Evolutionary conservation across 495 filamentous ascomycete species (phyloP).

Genomic region (Xylaria acuta): DNA sequence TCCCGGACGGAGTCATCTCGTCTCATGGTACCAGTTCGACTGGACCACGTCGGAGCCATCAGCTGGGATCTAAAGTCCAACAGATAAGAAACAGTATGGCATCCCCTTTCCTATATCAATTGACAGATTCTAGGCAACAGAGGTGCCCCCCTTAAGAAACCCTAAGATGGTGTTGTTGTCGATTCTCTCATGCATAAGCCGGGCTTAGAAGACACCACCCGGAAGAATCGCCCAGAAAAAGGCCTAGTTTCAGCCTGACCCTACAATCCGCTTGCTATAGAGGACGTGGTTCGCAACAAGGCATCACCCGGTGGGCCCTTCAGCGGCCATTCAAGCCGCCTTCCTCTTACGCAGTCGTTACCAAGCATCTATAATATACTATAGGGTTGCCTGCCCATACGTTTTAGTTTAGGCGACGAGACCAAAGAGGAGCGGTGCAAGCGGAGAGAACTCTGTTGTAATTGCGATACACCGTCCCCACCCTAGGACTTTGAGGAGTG

Average conservation of each 20-base stretch:
- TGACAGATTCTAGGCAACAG: not conserved
- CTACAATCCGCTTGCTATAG: not conserved
- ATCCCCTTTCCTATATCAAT: not conserved
- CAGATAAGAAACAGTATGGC: not conserved
- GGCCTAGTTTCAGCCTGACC: conserved; percentile 12
- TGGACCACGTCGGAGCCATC: not conserved
- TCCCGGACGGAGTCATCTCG: not conserved
- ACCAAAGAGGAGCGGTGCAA: not conserved
- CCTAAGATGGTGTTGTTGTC: not conserved
- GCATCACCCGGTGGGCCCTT: not conserved
- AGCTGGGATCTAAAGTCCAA: not conserved
- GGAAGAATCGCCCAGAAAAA: not conserved
- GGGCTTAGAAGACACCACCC: not conserved
- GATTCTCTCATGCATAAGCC: not conserved
- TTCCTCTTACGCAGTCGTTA: not conserved
- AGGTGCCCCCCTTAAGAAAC: not conserved
- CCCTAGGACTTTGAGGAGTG: conserved; percentile 11
- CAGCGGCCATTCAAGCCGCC: not conserved
- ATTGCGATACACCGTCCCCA: not conserved
- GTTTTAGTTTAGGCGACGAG: not conserved
- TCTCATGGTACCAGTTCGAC: not conserved
- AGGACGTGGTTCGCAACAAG: conserved; percentile 12
- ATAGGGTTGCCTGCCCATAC: not conserved
- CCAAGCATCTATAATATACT: not conserved
- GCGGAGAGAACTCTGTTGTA: not conserved